These are phyloP conservation scores for Suillus fuscotomentosus DNA, from an alignment of 768 basidiomycete species.

Conservation along the genomic window DNA sequence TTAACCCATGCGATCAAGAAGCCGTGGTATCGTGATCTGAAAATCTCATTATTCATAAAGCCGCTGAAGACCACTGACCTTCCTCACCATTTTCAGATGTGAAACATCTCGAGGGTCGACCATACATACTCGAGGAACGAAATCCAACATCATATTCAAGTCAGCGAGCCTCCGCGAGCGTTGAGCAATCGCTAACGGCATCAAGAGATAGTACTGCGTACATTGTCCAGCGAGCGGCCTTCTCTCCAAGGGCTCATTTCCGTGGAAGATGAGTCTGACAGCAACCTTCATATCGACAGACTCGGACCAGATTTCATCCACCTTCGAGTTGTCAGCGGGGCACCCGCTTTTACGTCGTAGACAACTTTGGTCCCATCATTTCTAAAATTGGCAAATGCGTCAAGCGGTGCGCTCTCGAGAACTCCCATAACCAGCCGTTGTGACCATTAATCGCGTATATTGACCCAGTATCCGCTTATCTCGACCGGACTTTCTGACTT, in stretches of 20 bases:
- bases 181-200: neutral
- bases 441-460: neutral
- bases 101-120: neutral
- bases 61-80: neutral
- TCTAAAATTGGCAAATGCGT: neutral
- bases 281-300: neutral
- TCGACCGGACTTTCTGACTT: neutral
- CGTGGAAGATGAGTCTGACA: neutral
- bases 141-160: neutral
- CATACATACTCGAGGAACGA: neutral
- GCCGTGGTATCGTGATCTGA: neutral
- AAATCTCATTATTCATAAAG: neutral
- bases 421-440: neutral
- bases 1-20: neutral
- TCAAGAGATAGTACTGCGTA: neutral
- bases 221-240: neutral
- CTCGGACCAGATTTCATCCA: conserved; percentile 2
- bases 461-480: neutral
- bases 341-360: neutral
- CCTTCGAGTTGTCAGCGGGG: neutral
- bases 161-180: neutral
- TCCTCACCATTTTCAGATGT: neutral
- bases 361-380: neutral
- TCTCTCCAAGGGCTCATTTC: neutral
- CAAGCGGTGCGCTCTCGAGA: neutral